These are phyloP conservation scores for Cajanus cajan DNA, from an alignment of 306 rosid species.

Conservation along the genomic window DNA sequence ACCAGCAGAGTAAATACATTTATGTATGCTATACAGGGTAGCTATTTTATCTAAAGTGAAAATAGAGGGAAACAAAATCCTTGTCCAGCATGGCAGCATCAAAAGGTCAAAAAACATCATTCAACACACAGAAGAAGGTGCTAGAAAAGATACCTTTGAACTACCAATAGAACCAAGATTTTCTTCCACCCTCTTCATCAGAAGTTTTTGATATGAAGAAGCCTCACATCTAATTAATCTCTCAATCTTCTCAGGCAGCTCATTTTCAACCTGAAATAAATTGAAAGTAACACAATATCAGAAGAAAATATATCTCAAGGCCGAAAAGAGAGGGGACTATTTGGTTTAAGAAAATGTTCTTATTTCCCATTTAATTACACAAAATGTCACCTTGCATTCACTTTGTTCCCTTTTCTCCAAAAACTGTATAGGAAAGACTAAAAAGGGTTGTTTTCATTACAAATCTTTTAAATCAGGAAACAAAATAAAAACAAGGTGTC, in stretches of 20 bases:
- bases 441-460: neutral
- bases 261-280: conserved; percentile 76
- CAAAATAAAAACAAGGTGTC: neutral
- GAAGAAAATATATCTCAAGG: conserved; percentile 12
- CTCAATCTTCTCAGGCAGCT: conserved; percentile 96
- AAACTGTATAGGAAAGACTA: neutral
- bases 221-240: conserved; percentile 97
- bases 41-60: neutral
- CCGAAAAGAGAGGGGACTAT: neutral
- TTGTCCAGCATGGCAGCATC: neutral
- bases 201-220: conserved; percentile 96
- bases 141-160: conserved; percentile 57
- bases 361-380: neutral
- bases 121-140: conserved; percentile 13
- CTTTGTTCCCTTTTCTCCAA: neutral
- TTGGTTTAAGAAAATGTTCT: neutral
- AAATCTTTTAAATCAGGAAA: neutral
- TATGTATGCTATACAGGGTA: neutral
- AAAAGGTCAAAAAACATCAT: conserved; percentile 13
- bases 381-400: neutral
- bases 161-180: conserved; percentile 91
- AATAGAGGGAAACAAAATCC: neutral
- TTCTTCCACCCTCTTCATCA: conserved; percentile 98
- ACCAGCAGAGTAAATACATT: conserved; percentile 18
- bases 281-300: conserved; percentile 25